A percentile compares a stretch with the other conserved stretches of the same genome.
These are phyloP conservation scores for Pseudogymnoascus sp. DNA, from an alignment of 2,329 filamentous ascomycete genomes.

Conservation along the genomic window DNA sequence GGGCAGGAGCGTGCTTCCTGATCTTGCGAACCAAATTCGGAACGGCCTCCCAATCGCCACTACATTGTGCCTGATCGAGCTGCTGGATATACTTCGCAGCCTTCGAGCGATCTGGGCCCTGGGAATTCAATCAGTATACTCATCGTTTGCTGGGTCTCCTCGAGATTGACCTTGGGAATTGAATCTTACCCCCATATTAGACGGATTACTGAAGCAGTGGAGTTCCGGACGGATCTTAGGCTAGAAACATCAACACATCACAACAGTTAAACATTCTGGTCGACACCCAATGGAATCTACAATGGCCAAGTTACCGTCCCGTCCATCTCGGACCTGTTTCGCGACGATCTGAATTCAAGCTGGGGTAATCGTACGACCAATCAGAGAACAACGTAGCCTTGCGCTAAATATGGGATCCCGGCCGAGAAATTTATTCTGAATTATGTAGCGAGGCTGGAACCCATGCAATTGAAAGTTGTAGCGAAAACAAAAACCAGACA, in stretches of 20 bases:
- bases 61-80: constrained; percentile 80
- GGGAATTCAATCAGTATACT: not conserved
- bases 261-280: constrained; percentile 7
- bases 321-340: constrained; percentile 1
- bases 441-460: constrained; percentile 7
- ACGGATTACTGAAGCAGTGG: not conserved
- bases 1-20: constrained; percentile 82
- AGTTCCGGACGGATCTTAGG: constrained; percentile 4
- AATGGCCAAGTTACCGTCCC: not conserved
- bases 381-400: not conserved
- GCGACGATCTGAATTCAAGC: constrained; percentile 8
- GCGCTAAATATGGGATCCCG: constrained; percentile 1
- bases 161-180: constrained; percentile 2
- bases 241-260: constrained; percentile 5
- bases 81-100: constrained; percentile 71
- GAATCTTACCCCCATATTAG: constrained; percentile 5
- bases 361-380: not conserved
- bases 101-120: constrained; percentile 51
- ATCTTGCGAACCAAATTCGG: constrained; percentile 89
- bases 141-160: not conserved
- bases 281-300: not conserved
- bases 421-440: constrained; percentile 6
- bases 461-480: not conserved
- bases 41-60: constrained; percentile 78
- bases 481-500: not conserved